Evolutionary conservation across 805 yeast genomes (phyloP).

Genomic region (Yarrowia sp.): DNA sequence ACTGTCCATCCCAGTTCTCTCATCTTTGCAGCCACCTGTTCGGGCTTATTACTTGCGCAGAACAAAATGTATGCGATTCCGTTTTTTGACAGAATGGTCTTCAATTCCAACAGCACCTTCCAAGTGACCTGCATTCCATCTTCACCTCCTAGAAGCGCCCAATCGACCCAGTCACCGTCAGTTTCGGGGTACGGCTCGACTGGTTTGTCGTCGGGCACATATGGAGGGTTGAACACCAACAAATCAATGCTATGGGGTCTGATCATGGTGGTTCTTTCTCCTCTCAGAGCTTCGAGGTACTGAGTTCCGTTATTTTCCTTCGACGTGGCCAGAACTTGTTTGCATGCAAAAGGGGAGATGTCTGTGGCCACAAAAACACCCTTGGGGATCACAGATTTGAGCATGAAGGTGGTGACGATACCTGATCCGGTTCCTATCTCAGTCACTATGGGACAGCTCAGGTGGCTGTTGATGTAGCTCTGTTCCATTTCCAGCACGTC

Average conservation of each 20-base stretch:
- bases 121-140: slow-evolving; percentile 90
- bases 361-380: slow-evolving; percentile 75
- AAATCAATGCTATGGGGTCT: slow-evolving; percentile 63
- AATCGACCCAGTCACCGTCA: slow-evolving; percentile 77
- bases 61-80: slow-evolving; percentile 90
- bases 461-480: slow-evolving; percentile 39
- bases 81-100: slow-evolving; percentile 56
- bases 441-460: slow-evolving; percentile 62
- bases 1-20: slow-evolving; percentile 60
- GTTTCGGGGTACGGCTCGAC: slow-evolving; percentile 66
- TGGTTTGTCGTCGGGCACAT: slow-evolving; percentile 78
- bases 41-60: slow-evolving; percentile 90
- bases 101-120: slow-evolving; percentile 62
- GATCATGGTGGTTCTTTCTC: slow-evolving; percentile 63
- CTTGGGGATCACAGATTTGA: slow-evolving; percentile 60
- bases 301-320: slow-evolving; percentile 45
- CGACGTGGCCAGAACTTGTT: slow-evolving; percentile 58
- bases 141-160: slow-evolving; percentile 88
- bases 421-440: slow-evolving; percentile 97
- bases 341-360: slow-evolving; percentile 78
- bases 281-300: slow-evolving; percentile 59
- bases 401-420: slow-evolving; percentile 78
- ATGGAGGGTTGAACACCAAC: slow-evolving; percentile 92
- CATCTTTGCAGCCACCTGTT: slow-evolving; percentile 61
- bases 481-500: slow-evolving; percentile 76